Conservation (phyloP, 805 yeast species). For the Pichia paraexigua region DNA sequence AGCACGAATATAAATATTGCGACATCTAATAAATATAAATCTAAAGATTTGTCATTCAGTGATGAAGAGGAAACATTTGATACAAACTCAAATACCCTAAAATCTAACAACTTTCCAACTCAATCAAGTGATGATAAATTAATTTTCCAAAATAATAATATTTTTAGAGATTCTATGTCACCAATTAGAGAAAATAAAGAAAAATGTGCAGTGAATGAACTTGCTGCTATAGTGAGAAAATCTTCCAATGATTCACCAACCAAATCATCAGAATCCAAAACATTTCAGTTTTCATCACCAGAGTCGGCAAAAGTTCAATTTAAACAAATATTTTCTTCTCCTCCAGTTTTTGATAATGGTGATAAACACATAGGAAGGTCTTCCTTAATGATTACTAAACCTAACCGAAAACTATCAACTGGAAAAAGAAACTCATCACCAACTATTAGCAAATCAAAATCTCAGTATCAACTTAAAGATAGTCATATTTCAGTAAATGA, state of each 20-base stretch:
- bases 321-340: neutral
- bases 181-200: neutral
- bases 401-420: neutral
- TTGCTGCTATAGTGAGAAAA: conserved; percentile 1
- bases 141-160: neutral
- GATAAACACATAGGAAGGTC: neutral
- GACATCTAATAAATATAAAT: neutral
- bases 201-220: neutral
- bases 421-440: neutral
- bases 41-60: neutral
- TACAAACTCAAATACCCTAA: neutral
- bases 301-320: neutral
- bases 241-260: conserved; percentile 1
- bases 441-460: conserved; percentile 19
- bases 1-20: conserved; percentile 2
- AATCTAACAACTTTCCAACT: neutral
- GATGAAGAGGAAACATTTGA: neutral
- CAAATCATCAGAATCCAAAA: neutral
- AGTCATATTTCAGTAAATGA: conserved; percentile 20
- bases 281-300: neutral
- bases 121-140: neutral
- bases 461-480: conserved; percentile 21
- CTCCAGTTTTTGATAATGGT: neutral
- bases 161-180: neutral
- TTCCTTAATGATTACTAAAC: neutral